Evolutionary conservation across 2,329 filamentous ascomycete species (phyloP).

Genomic region (Ascomycota sp.): DNA sequence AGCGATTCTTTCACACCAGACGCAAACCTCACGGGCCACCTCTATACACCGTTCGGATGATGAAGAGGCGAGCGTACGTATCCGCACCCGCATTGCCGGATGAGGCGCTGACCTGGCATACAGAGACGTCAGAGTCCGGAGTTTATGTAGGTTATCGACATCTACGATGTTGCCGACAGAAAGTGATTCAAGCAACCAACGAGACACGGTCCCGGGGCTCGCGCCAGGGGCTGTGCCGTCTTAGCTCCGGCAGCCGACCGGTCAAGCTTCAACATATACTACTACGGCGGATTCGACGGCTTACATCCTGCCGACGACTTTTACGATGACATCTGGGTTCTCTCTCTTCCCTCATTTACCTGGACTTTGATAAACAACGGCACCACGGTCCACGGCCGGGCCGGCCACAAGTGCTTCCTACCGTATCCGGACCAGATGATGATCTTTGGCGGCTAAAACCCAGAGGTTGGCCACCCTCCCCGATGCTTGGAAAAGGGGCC

Average conservation of each 20-base stretch:
- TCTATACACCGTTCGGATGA: conserved; percentile 9
- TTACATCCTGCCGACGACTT: conserved; percentile 17
- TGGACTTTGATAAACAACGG: conserved; percentile 41
- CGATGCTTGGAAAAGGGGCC: conserved; percentile 30
- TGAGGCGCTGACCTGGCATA: conserved; percentile 1
- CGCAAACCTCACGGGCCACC: conserved; percentile 26
- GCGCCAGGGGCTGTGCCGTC: conserved; percentile 51
- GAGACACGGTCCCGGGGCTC: conserved; percentile 33
- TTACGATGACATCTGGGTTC: conserved; percentile 56
- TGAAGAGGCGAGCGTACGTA: conserved; percentile 13
- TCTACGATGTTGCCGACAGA: conserved; percentile 53
- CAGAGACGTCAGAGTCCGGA: conserved; percentile 43
- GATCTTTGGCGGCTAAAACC: conserved; percentile 45
- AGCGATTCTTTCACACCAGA: conserved; percentile 30
- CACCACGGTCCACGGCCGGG: conserved; percentile 33
- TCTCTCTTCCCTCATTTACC: conserved; percentile 61
- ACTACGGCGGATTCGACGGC: conserved; percentile 57
- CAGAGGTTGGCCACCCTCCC: conserved; percentile 7
- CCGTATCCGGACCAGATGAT: conserved; percentile 68
- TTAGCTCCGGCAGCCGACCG: conserved; percentile 49
- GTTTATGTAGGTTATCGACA: conserved; percentile 52
- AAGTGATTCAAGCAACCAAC: conserved; percentile 53
- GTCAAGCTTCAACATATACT: conserved; percentile 67
- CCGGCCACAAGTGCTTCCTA: conserved; percentile 56
- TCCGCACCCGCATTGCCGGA: too few species aligned